These are phyloP conservation scores for Exophiala oligosperma DNA, from an alignment of 2,329 filamentous ascomycete genomes.

Conservation along the genomic window DNA sequence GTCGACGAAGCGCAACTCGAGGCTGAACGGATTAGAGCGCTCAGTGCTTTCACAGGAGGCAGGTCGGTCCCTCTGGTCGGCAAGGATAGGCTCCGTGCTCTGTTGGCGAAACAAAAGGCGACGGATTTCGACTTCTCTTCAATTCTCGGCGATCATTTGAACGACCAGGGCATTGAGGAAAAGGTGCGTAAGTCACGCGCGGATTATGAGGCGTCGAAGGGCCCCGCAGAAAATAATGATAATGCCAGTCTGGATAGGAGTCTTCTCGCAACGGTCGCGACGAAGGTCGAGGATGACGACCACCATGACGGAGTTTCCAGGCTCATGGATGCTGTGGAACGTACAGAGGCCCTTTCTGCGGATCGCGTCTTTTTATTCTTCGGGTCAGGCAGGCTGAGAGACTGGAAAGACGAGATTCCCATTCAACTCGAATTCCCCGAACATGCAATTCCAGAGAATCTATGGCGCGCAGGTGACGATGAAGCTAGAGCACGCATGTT, in stretches of 20 bases:
- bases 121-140: conserved; percentile 19
- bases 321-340: conserved; percentile 57
- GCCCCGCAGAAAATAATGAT: conserved; percentile 8
- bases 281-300: conserved; percentile 42
- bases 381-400: conserved; percentile 29
- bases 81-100: conserved; percentile 27
- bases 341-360: conserved; percentile 59
- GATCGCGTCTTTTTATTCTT: conserved; percentile 62
- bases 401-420: conserved; percentile 29
- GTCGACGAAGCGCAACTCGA: conserved; percentile 22
- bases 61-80: conserved; percentile 21
- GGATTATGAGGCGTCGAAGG: conserved; percentile 30
- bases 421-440: conserved; percentile 37
- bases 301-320: conserved; percentile 44
- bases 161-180: conserved; percentile 61
- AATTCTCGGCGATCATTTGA: conserved; percentile 59
- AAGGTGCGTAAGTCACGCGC: conserved; percentile 44
- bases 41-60: conserved; percentile 23
- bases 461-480: conserved; percentile 36
- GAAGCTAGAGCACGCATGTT: conserved; percentile 61
- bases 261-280: conserved; percentile 41
- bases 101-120: conserved; percentile 22
- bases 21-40: conserved; percentile 19
- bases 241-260: conserved; percentile 36
- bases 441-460: conserved; percentile 32